Base-by-base conservation (phyloP, 1,139 yeast genomes). In the Trichomonascaceae sp. region DNA sequence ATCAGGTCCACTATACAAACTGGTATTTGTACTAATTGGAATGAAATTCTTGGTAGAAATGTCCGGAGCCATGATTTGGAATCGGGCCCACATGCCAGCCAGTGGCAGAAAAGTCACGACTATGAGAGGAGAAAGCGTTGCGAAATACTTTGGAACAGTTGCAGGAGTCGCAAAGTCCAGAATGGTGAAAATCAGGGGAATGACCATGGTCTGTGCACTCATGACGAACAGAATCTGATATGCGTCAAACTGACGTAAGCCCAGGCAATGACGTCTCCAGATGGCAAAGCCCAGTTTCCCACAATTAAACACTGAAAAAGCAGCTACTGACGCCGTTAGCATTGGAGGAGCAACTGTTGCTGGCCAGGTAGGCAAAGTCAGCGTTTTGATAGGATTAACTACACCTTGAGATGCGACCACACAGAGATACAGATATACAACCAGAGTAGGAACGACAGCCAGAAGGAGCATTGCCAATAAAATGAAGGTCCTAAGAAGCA, bases 51-150 rank as follows among this genome's bases (percentile, higher is more conserved):
- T 32, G 7, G 43, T 39, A 13, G 32, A 22, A 6, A 50, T 46
- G 3, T n/a, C 50, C 27, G 55, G 57, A n/a, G 53, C 30, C 44
- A 49, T 47, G 47, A 56, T 49, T 24, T 55, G 54, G 53, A 61
- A 56, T 19, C 60, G 56, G 2, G 96, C 96, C 97, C 97, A 90
- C 77, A 89, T 79, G 0, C 96, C 83, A 0, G 96, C 83, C 51
- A 90, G 71, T 1, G 97, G 97, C 53, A 90, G 73, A 8, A 90
- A 85, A 38, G 87, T 66, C 0, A 85, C 85, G 13, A 79, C 81
- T 17, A 80, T 55, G 43, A 78, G 62, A 0, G 74, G 67, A 0
- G 81, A 74, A 22, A 79, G 63, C 1, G 79, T 70, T 2, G 74
- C 66, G 44, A 76, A 57, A 9, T 68, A 66, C 27, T 71, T 66